Base-by-base conservation (phyloP, 192 early-diverging fungal species). In the Gaertneriomyces sp. region DNA sequence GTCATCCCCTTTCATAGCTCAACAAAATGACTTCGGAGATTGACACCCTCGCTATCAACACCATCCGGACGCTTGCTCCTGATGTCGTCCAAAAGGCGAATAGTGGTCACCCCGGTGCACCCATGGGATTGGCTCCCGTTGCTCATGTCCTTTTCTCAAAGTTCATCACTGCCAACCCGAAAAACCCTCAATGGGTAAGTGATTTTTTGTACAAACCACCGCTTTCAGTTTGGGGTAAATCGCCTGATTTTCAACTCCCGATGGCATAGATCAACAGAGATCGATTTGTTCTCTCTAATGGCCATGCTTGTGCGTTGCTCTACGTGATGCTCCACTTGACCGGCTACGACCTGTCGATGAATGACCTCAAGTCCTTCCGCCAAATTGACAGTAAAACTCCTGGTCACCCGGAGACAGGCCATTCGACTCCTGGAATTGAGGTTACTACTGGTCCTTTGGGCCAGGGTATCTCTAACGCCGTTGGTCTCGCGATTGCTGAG, bases 81-180 rank as follows among this genome's bases (percentile, higher is more conserved):
- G 95, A 97, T 79, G 87, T 88, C 61, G 91, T 93, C 33, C 85
- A 88, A 58, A 87, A 87, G 66, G 87, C 92, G 73, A 93, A 92
- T 74, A 93, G 91, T 54, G 96, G 96, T 11, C 96, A 99, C 66
- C 94, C 94, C 46, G 95, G 96, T 58, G 94, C 94, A 41, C 96
- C 96, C 8, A 95, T 99, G 90, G 96, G 96, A 12, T 95, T 90
- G 63, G 96, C 95, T 52, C 94, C 94, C 8, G 89, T 99, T 85
- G 91, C 90, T 10, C 90, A 95, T 61, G 79, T 90, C 50, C 76
- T 98, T 50, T 99, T 94, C 73, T 87, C 88, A n/a, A 81, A 79
- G 47, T 89, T 88, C 74, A 83, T 98, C 73, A 87, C 79, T 55
- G 83, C 77, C 61, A 92, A 93, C 81, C 95, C 96, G 60, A 82